Conservation (phyloP, 331 rosid genomes). For the Telfairia occidentalis region DNA sequence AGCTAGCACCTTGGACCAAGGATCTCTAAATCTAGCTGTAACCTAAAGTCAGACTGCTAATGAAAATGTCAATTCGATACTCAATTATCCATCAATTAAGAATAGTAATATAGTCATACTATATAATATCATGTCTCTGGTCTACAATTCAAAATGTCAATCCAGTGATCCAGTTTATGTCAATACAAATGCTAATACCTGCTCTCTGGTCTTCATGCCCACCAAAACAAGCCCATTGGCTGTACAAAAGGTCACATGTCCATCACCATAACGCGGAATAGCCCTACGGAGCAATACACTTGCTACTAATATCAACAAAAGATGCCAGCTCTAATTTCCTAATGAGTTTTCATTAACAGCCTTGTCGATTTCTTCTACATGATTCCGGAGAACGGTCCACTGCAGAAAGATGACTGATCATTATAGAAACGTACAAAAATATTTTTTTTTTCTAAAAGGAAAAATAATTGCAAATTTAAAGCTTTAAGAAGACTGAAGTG, state of each 20-base stretch:
- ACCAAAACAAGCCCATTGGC: conserved; percentile 11
- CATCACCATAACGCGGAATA: neutral
- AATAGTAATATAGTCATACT: neutral
- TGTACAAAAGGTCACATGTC: neutral
- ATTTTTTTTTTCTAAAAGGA: neutral
- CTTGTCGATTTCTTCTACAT: conserved; percentile 57
- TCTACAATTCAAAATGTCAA: neutral
- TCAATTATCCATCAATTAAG: neutral
- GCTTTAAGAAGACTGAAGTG: neutral
- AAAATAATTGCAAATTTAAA: neutral
- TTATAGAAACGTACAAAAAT: neutral
- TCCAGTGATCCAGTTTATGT: neutral
- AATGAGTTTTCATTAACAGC: conserved; percentile 30
- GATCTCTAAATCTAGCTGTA: neutral
- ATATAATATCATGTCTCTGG: neutral
- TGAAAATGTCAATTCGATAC: neutral
- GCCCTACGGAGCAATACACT: conserved; percentile 3
- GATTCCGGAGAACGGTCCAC: conserved; percentile 74
- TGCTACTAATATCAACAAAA: conserved; percentile 11
- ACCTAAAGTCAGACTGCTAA: neutral
- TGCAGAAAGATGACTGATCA: conserved; percentile 24
- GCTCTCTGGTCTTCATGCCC: neutral
- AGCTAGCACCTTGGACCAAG: neutral
- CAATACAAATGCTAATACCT: neutral
- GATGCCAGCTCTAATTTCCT: conserved; percentile 18